A percentile compares a stretch with the other conserved stretches of the same genome.
phyloP scores from a whole-genome alignment of 2,329 filamentous ascomycete species.

The Colletotrichum gloeosporioides region DNA sequence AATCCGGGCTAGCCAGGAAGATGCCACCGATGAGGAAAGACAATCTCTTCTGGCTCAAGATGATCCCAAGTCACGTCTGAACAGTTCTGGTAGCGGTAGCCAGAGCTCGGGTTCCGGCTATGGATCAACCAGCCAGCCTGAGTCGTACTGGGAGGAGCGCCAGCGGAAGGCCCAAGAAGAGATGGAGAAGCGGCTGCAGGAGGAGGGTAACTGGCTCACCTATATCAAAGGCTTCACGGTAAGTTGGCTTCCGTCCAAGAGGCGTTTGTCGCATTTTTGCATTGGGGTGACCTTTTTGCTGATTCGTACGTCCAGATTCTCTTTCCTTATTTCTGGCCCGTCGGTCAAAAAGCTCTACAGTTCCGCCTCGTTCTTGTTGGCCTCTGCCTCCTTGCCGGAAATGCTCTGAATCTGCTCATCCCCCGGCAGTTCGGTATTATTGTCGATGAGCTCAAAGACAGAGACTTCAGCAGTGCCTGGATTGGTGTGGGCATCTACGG shows the following conservation, averaged over 20 bases:
- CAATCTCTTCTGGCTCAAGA: conserved; percentile 57
- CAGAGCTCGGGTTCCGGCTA: conserved; percentile 38
- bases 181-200: conserved; percentile 72
- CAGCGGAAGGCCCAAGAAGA: conserved; percentile 60
- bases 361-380: conserved; percentile 70
- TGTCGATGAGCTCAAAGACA: conserved; percentile 65
- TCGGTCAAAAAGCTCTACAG: conserved; percentile 69
- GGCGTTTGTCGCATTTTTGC: not conserved
- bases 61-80: conserved; percentile 22
- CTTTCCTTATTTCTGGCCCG: conserved; percentile 80
- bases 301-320: conserved; percentile 60
- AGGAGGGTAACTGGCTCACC: conserved; percentile 77
- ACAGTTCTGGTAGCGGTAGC: conserved; percentile 25
- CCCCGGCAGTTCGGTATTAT: conserved; percentile 85
- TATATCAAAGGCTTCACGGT: conserved; percentile 77
- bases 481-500: conserved; percentile 58
- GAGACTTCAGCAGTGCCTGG: conserved; percentile 45
- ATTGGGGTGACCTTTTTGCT: not conserved
- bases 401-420: conserved; percentile 76
- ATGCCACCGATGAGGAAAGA: conserved; percentile 57
- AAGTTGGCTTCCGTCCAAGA: conserved; percentile 24
- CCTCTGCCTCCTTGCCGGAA: conserved; percentile 71
- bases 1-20: conserved; percentile 22
- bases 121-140: conserved; percentile 49
- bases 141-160: conserved; percentile 60